Evolutionary conservation across 1,284 basidiomycete genomes (phyloP).

Genomic region (Phylloporus sp.): DNA sequence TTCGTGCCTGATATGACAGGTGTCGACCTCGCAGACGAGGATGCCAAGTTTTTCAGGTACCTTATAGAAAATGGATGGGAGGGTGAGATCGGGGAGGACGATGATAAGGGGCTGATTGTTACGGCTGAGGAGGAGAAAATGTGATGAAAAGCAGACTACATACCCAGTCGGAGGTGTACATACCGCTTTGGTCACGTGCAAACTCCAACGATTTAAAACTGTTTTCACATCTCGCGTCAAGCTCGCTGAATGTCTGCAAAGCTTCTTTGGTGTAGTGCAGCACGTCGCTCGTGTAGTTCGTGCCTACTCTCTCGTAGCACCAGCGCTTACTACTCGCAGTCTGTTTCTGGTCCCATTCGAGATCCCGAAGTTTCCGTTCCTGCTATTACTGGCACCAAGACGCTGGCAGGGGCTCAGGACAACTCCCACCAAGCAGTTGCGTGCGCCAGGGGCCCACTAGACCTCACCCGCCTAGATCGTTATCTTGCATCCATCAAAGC

Average conservation of each 20-base stretch:
- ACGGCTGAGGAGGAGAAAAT: constrained; percentile 21
- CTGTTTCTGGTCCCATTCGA: constrained; percentile 13
- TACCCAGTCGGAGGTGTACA: no score
- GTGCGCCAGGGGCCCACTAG: constrained; percentile 33
- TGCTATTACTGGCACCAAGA: constrained; percentile 1
- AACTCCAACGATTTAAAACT: not conserved
- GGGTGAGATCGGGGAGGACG: constrained; percentile 64
- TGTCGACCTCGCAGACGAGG: constrained; percentile 70
- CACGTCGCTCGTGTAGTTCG: constrained; percentile 29
- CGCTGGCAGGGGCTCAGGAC: constrained; percentile 7
- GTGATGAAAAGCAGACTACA: no score
- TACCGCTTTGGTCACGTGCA: no score
- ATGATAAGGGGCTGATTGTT: constrained; percentile 41
- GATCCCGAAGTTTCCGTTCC: constrained; percentile 9
- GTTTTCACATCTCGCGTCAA: not conserved
- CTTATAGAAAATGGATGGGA: constrained; percentile 68
- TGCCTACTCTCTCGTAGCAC: constrained; percentile 21
- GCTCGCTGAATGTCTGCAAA: constrained; percentile 36
- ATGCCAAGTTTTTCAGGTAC: constrained; percentile 63
- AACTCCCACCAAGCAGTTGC: constrained; percentile 2
- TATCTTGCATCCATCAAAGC: constrained; percentile 57
- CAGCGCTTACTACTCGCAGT: constrained; percentile 36
- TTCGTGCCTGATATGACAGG: constrained; percentile 74
- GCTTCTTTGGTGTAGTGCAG: constrained; percentile 31
- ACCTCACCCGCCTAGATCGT: constrained; percentile 51